Evolutionary conservation across 169 alveolate genomes (phyloP).

Genomic region (Blepharisma undulans): DNA sequence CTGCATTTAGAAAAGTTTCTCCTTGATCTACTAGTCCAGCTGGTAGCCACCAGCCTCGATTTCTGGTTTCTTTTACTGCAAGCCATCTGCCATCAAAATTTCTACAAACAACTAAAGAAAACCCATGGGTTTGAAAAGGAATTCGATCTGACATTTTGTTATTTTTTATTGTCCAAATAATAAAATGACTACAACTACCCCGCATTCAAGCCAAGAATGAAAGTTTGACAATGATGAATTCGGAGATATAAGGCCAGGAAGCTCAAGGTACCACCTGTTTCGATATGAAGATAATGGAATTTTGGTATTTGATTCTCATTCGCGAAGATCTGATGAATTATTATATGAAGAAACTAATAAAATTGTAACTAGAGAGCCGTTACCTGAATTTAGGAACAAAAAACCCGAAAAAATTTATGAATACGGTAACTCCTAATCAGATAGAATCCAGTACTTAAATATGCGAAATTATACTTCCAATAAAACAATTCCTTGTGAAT

Average conservation of each 20-base stretch:
- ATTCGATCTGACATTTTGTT: background rate
- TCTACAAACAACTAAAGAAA: slow-evolving; percentile 15
- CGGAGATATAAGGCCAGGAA: background rate
- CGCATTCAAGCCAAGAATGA: background rate
- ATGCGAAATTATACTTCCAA: background rate
- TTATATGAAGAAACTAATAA: background rate
- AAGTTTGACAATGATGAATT: background rate
- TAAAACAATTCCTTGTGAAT: background rate
- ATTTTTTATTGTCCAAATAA: background rate
- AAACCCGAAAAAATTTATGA: background rate
- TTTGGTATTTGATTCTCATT: slow-evolving; percentile 8
- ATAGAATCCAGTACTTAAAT: background rate
- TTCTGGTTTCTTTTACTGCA: slow-evolving; percentile 70
- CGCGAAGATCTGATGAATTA: slow-evolving; percentile 4
- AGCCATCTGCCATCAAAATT: slow-evolving; percentile 40
- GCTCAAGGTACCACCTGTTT: background rate
- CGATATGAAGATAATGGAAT: background rate
- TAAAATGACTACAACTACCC: background rate
- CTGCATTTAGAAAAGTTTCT: slow-evolving; percentile 68
- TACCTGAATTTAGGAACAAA: background rate
- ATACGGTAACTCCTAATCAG: background rate
- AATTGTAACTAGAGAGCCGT: background rate
- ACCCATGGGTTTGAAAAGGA: slow-evolving; percentile 31
- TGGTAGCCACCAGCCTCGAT: slow-evolving; percentile 82
- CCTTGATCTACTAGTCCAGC: slow-evolving; percentile 79